phyloP scores from a whole-genome alignment of 805 yeast genomes.

The Ogataea thermomethanolica region DNA sequence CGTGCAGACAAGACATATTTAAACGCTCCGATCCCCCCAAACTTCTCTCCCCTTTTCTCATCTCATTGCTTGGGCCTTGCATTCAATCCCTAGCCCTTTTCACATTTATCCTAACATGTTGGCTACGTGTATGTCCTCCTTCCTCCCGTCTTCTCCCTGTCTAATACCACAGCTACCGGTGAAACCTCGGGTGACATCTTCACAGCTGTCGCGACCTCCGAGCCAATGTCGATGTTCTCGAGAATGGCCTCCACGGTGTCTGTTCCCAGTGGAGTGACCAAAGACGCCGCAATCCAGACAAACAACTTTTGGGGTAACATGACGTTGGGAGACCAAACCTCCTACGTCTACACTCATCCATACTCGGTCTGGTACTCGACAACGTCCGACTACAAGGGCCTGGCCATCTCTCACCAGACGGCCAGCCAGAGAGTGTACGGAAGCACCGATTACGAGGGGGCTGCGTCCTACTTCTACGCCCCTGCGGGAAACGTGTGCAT shows the following conservation, averaged over 20 bases:
- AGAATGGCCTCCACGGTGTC: slow-evolving; percentile 25
- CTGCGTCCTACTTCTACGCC: slow-evolving; percentile 59
- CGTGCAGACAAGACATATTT: slow-evolving; percentile 1
- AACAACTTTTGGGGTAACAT: slow-evolving; percentile 75
- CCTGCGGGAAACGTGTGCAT: slow-evolving; percentile 55
- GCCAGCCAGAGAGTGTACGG: slow-evolving; percentile 61
- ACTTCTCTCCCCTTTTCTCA: slow-evolving; percentile 2
- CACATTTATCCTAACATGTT: slow-evolving; percentile 1
- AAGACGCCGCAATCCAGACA: slow-evolving; percentile 47
- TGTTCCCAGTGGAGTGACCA: slow-evolving; percentile 24
- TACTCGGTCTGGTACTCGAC: slow-evolving; percentile 64
- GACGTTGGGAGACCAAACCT: slow-evolving; percentile 57
- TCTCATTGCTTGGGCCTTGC: slow-evolving; percentile 9
- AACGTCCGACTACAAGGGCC: slow-evolving; percentile 43
- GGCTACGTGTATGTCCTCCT: slow-evolving; percentile 5
- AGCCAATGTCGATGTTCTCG: slow-evolving; percentile 44
- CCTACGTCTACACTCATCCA: slow-evolving; percentile 74
- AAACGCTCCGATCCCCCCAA: slow-evolving; percentile 3
- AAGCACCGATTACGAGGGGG: slow-evolving; percentile 39
- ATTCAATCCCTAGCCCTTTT: slow-evolving; percentile 2
- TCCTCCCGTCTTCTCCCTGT: not conserved
- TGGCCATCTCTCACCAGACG: slow-evolving; percentile 62
- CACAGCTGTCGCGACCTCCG: slow-evolving; percentile 39
- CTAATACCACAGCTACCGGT: slow-evolving; percentile 10
- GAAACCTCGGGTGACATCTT: slow-evolving; percentile 38